Base-by-base conservation (phyloP, 345 rosid genomes). In the Acer yangbiense region DNA sequence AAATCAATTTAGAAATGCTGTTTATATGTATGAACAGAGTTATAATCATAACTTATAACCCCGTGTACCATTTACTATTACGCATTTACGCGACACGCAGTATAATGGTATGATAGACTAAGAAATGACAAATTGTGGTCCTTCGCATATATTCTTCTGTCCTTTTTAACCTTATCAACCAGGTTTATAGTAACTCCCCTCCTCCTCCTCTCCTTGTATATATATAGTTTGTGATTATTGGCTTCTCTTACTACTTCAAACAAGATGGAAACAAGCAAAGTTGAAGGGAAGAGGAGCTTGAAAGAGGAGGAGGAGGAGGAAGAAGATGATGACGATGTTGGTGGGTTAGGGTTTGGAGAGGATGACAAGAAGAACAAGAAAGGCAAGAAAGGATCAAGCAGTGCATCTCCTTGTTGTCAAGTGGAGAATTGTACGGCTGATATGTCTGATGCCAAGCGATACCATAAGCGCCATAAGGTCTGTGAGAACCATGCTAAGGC, bases 401-500 rank as follows among this genome's bases (percentile, higher is more conserved):
- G 55, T 18, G 77, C 55, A 0, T 82, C 69, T 18, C 48, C 69
- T 20, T 60, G 17, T 77, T 95, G 99, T 78, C 99, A 93, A 73
- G 97, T 88, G 6, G 90, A 93, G 29, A 80, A 81, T 74, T 95
- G 99, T 82, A 73, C 79, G 0, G 75, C 73, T 8, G 91, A 93
- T 73, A 86, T 95, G 97, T 75, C 82, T 41, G 83, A 65, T 43
- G 98, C 97, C 46, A 90, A 87, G 89, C 72, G 81, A 55, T 96
- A 96, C 82, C 97, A 96, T 67, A 84, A 81, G 77, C 89, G 99
- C 43, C 99, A 96, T 81, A 96, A 87, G 82, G 98, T 96, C 27
- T 96, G 99, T 39, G 95, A 96, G 80, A 50, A 63, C 81, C 99
- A 96, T 52, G 93, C 99, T 82, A 96, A 90, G 83, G 90, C 94